A percentile compares a stretch with the other conserved stretches of the same genome.
Evolutionary conservation across 768 basidiomycete genomes (phyloP).

Genomic region (Xerocomus spinulosus): DNA sequence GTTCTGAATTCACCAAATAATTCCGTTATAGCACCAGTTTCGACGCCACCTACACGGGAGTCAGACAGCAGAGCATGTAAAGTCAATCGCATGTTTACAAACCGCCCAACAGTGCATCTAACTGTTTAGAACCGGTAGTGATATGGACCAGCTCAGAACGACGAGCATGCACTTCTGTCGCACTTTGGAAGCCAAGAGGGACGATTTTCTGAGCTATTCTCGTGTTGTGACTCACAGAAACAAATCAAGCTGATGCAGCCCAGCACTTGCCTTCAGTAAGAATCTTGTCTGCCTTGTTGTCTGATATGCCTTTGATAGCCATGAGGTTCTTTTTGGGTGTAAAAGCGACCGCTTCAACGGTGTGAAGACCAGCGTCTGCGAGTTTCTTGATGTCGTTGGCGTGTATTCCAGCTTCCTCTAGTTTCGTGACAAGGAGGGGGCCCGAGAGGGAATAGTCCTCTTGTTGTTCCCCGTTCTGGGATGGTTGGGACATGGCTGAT

Average conservation of each 20-base stretch:
- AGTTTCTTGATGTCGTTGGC: slow-evolving; percentile 94
- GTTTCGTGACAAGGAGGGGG: slow-evolving; percentile 79
- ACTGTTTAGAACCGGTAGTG: slow-evolving; percentile 92
- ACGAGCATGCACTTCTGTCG: slow-evolving; percentile 94
- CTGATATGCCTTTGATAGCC: slow-evolving; percentile 93
- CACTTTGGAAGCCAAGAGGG: slow-evolving; percentile 96
- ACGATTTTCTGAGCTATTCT: slow-evolving; percentile 86
- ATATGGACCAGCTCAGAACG: slow-evolving; percentile 94
- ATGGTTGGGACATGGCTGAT: slow-evolving; percentile 41
- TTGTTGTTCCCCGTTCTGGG: slow-evolving; percentile 47
- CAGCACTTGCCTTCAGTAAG: slow-evolving; percentile 69
- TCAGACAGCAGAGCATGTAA: slow-evolving; percentile 10
- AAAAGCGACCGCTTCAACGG: slow-evolving; percentile 93
- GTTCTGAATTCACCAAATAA: slow-evolving; percentile 98
- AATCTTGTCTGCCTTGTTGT: slow-evolving; percentile 97
- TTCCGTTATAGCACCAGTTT: slow-evolving; percentile 98
- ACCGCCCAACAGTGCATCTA: slow-evolving; percentile 95
- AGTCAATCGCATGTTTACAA: slow-evolving; percentile 9
- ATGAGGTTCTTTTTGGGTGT: slow-evolving; percentile 92
- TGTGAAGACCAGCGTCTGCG: slow-evolving; percentile 84
- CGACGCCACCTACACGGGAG: slow-evolving; percentile 71
- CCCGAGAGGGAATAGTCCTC: slow-evolving; percentile 60
- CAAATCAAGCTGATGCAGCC: neutral
- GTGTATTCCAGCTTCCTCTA: slow-evolving; percentile 85
- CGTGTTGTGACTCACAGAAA: slow-evolving; percentile 7